A percentile compares a stretch with the other conserved stretches of the same genome.
Evolutionary conservation across 176 grass and related monocot species (phyloP).

Genomic region (Oryza officinalis): DNA sequence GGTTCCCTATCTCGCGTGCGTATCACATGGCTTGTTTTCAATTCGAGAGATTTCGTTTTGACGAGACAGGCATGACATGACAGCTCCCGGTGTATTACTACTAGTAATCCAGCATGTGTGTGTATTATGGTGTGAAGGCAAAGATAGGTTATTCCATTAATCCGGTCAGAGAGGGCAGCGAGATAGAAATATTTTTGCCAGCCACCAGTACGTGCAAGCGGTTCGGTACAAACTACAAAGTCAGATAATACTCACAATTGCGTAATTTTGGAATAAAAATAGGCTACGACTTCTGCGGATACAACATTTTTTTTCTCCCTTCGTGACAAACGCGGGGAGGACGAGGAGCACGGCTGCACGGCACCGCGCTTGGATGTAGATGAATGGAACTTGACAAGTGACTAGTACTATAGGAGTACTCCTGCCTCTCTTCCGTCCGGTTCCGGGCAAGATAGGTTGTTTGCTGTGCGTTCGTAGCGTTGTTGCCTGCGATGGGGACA

Average conservation of each 20-base stretch:
- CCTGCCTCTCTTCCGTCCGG: not conserved
- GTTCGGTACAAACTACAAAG: not conserved
- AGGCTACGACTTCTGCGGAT: not conserved
- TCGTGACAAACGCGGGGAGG: not conserved
- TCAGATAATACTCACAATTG: not conserved
- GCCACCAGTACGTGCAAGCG: not conserved
- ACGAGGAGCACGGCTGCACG: not conserved
- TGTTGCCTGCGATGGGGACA: too few species aligned
- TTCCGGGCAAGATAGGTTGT: not conserved
- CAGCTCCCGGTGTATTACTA: too few species aligned
- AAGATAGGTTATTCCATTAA: not conserved
- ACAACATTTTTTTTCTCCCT: not conserved
- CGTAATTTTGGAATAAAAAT: not conserved
- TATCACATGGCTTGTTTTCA: not conserved
- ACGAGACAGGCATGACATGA: not conserved
- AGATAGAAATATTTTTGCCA: not conserved
- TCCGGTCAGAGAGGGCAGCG: not conserved
- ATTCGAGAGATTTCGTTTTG: not conserved
- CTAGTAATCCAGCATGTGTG: too few species aligned
- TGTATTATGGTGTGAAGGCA: not conserved
- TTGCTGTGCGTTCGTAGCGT: not conserved
- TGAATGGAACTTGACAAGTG: not conserved
- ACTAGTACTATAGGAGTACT: too few species aligned
- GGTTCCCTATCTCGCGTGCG: not conserved
- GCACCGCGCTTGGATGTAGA: not conserved